Evolutionary conservation across 495 filamentous ascomycete genomes (phyloP), one percentile per base, ranked within the genome.

Genomic region (Penicillium salamii): DNA sequence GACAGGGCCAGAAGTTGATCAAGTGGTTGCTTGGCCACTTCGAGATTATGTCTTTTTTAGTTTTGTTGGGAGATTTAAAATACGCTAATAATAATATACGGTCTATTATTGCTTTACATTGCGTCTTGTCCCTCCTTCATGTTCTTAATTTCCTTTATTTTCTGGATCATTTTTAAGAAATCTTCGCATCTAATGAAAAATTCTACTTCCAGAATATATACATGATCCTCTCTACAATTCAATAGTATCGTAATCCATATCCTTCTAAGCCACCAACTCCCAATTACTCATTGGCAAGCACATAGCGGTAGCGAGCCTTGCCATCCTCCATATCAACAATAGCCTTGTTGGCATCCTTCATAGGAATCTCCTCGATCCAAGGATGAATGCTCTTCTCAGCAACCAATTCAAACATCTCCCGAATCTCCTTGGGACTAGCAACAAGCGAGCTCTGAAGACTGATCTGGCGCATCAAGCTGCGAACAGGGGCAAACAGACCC

Each of bases 371-470:
- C 63, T 89, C 63, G 12, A 93, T 71, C 87, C 87, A 91, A 0
- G 87, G 76, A 61, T 84, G 79, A 45, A 95, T 68, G 0, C 76
- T 76, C 70, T 91, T 86, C 46, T 87, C 78, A 0, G 70, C 87
- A 11, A 85, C 89, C 48, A 96, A 75, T 40, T 85, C 57, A 57
- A 96, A 65, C 90, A 97, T 95, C 63, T 91, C 85, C 36, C 80
- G 70, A 55, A 93, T 91, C 63, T 93, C 86, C 18, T 55, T 54
- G 1, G 89, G 89, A 19, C 78, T 73, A 2, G 89, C 90, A 44
- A 92, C 88, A 26, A 79, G 51, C n/a, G 79, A 85, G 7, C 89
- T 90, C 13, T 79, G 79, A 19, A 95, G 65, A 65, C 82, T 90
- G 29, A 80, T 57, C 0, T 83, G 82, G 59, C 84, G 89, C 38